Conservation (phyloP, 768 basidiomycete genomes). For the Russula abietina region DNA sequence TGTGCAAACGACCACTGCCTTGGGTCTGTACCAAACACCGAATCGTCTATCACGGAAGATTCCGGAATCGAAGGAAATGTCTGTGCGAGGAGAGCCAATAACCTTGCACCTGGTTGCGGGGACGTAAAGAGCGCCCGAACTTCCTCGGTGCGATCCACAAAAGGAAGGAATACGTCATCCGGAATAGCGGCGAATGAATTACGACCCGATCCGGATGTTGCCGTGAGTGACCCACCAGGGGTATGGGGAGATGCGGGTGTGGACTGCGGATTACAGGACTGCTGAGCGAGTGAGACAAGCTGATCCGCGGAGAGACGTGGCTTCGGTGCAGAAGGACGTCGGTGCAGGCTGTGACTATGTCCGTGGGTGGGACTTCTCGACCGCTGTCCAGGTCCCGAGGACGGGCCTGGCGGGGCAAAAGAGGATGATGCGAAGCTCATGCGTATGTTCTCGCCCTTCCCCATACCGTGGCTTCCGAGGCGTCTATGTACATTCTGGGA, state of each 20-base stretch:
- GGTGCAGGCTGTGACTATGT: conserved; percentile 35
- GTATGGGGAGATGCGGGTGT: conserved; percentile 27
- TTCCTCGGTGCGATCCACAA: conserved; percentile 76
- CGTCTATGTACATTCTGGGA: conserved; percentile 28
- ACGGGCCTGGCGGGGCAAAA: conserved; percentile 38
- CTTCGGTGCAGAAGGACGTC: conserved; percentile 38
- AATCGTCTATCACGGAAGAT: conserved; percentile 26
- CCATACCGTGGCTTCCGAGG: conserved; percentile 29
- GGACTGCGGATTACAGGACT: conserved; percentile 44
- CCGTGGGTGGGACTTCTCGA: conserved; percentile 27
- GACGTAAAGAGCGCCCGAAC: conserved; percentile 57
- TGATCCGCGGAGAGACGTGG: conserved; percentile 57
- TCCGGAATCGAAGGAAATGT: conserved; percentile 41
- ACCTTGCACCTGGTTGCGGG: conserved; percentile 56
- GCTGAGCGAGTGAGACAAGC: conserved; percentile 64
- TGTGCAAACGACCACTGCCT: conserved; percentile 66
- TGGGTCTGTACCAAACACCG: conserved; percentile 45
- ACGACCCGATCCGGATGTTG: conserved; percentile 29
- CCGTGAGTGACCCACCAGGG: conserved; percentile 22
- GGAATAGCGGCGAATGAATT: conserved; percentile 71
- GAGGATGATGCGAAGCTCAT: conserved; percentile 64
- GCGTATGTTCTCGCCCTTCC: conserved; percentile 31
- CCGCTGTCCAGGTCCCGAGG: conserved; percentile 26
- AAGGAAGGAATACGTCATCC: conserved; percentile 75
- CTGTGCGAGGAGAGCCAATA: conserved; percentile 69